A percentile compares a stretch with the other conserved stretches of the same genome.
Evolutionary conservation across 441 rosid genomes (phyloP).

Genomic region (Francoa sonchifolia): DNA sequence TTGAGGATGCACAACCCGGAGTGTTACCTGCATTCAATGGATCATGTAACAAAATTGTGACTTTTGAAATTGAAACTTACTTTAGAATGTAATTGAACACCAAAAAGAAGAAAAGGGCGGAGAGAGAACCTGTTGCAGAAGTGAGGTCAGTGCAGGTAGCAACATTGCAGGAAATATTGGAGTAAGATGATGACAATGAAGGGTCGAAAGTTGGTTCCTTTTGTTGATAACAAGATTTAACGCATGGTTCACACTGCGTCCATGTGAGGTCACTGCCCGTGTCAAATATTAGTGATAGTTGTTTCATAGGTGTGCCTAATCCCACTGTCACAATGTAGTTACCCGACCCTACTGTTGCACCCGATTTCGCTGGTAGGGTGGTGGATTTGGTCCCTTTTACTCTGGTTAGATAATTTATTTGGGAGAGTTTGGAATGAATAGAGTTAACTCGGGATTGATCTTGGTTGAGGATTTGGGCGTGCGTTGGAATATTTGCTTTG

Average conservation of each 20-base stretch:
- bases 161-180: conserved; percentile 37
- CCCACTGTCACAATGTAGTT: conserved; percentile 48
- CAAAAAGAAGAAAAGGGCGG: no score
- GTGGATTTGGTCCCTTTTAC: conserved; percentile 17
- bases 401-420: conserved; percentile 2
- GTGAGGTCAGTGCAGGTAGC: conserved; percentile 23
- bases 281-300: conserved; percentile 41
- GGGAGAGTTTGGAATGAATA: conserved; percentile 33
- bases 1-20: conserved; percentile 34
- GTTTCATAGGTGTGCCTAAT: conserved; percentile 41
- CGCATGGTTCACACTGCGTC: conserved; percentile 69
- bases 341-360: conserved; percentile 42
- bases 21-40: conserved; percentile 43
- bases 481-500: conserved; percentile 20
- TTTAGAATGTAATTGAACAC: no score
- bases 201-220: conserved; percentile 40
- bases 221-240: conserved; percentile 31
- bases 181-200: conserved; percentile 28
- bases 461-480: conserved; percentile 26
- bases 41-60: no score
- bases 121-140: conserved; percentile 33
- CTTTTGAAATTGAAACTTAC: no score
- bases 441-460: conserved; percentile 45
- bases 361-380: conserved; percentile 39
- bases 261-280: conserved; percentile 68